phyloP scores from a whole-genome alignment of 1,284 basidiomycete genomes.

The Ustilago trichophora region DNA sequence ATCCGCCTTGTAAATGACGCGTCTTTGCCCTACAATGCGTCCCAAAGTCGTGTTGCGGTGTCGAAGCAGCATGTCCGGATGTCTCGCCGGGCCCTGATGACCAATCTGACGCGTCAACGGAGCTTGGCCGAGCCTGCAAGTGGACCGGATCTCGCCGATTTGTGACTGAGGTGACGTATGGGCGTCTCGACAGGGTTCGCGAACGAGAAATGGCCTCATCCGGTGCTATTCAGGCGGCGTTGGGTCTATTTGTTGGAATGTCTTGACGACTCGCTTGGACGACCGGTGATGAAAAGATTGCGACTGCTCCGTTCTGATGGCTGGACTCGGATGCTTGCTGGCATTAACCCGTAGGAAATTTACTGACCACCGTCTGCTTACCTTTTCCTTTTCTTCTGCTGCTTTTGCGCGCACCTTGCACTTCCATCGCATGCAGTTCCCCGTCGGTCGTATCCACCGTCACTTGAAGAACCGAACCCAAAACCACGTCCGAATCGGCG shows the following conservation, averaged over 20 bases:
- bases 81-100: not conserved
- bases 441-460: slow-evolving; percentile 92
- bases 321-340: too few relatives aligned
- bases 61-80: not conserved
- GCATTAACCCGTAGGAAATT: too few relatives aligned
- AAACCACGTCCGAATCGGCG: slow-evolving; percentile 90
- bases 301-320: too few relatives aligned
- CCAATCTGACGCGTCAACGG: slow-evolving; percentile 8
- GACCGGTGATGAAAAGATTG: too few relatives aligned
- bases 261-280: too few relatives aligned
- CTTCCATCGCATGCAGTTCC: slow-evolving; percentile 73
- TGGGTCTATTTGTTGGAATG: too few relatives aligned
- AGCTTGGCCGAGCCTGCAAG: too few relatives aligned
- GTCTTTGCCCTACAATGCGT: not conserved
- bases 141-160: too few relatives aligned
- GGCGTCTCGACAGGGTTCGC: too few relatives aligned
- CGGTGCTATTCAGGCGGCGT: too few relatives aligned
- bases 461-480: slow-evolving; percentile 92
- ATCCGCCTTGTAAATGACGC: slow-evolving; percentile 9
- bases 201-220: too few relatives aligned
- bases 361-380: slow-evolving; percentile 11
- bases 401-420: not conserved
- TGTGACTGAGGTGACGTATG: too few relatives aligned
- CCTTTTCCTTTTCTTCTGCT: not conserved
- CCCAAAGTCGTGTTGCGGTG: not conserved